Evolutionary conservation across 495 filamentous ascomycete genomes (phyloP).

Genomic region (Copromyces sp.): DNA sequence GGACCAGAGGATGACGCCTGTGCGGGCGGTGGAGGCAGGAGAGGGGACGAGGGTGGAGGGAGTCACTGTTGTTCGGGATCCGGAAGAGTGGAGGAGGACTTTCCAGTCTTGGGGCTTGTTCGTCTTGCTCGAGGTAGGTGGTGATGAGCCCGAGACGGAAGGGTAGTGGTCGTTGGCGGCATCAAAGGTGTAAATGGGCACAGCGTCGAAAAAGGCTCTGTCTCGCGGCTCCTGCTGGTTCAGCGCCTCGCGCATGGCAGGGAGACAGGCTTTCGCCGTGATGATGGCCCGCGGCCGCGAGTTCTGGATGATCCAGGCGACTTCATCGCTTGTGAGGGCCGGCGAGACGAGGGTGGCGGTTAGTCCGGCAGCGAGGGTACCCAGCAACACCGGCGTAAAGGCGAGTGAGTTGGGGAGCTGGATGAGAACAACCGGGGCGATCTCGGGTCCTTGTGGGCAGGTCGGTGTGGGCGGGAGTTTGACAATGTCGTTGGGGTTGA

Average conservation of each 20-base stretch:
- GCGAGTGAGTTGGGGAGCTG: constrained; percentile 25
- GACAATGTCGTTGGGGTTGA: constrained; percentile 12
- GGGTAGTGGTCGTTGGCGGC: constrained; percentile 16
- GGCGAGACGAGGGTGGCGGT: constrained; percentile 27
- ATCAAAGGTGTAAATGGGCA: constrained; percentile 23
- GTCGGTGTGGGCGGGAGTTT: constrained; percentile 23
- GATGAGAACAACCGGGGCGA: constrained; percentile 25
- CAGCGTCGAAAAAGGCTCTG: constrained; percentile 4
- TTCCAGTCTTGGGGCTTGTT: constrained; percentile 10
- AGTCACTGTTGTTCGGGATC: background rate
- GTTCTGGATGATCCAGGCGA: constrained; percentile 26
- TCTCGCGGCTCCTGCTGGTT: constrained; percentile 9
- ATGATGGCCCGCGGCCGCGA: constrained; percentile 22
- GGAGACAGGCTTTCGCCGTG: constrained; percentile 19
- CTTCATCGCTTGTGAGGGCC: constrained; percentile 24
- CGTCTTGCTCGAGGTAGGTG: background rate
- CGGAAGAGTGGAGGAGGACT: constrained; percentile 6
- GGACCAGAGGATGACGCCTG: constrained; percentile 63
- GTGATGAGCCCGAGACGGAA: background rate
- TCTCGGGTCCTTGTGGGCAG: constrained; percentile 19
- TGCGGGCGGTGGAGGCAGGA: constrained; percentile 5
- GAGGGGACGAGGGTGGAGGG: constrained; percentile 1
- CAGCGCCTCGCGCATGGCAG: constrained; percentile 19
- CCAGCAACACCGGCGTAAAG: constrained; percentile 19
- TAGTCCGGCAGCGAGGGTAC: constrained; percentile 19